Evolutionary conservation across 192 early-diverging fungal genomes (phyloP).

Genomic region (Polychytrium aggregatum): DNA sequence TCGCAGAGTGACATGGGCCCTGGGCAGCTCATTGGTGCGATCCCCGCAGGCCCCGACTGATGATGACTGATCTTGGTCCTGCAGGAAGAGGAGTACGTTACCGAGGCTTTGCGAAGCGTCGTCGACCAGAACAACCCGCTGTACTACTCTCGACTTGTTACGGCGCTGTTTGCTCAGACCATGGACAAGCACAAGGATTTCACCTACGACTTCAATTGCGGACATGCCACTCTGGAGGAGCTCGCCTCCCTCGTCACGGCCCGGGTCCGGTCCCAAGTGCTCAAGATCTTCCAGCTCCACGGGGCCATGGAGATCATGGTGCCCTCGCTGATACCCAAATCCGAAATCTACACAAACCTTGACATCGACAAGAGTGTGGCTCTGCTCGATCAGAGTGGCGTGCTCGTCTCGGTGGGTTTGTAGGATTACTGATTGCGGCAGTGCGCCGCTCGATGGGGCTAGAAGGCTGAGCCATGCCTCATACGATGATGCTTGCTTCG

Average conservation of each 20-base stretch:
- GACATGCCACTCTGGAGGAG: conserved; percentile 27
- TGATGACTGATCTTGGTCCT: not conserved
- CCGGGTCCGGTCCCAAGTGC: conserved; percentile 40
- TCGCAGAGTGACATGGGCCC: too few relatives aligned
- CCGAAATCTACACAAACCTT: conserved; percentile 21
- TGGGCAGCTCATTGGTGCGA: not conserved
- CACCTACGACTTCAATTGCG: conserved; percentile 69
- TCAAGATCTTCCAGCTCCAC: conserved; percentile 70
- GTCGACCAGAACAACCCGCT: conserved; percentile 71
- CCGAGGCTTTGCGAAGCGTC: conserved; percentile 80
- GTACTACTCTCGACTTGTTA: conserved; percentile 72
- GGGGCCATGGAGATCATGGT: conserved; percentile 73
- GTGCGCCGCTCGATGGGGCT: too few relatives aligned
- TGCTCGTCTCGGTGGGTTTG: too few relatives aligned
- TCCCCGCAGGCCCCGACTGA: not conserved
- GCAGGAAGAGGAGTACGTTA: conserved; percentile 78
- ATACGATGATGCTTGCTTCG: not conserved
- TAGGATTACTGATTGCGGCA: too few relatives aligned
- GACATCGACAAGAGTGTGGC: not conserved
- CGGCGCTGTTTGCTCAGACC: conserved; percentile 63
- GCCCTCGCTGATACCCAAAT: conserved; percentile 72
- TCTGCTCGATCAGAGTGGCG: not conserved
- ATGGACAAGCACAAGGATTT: conserved; percentile 78
- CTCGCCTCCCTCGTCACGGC: conserved; percentile 24
- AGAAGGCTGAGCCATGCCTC: not conserved